Evolutionary conservation across 306 rosid species (phyloP).

Genomic region (Dicorynia guianensis): DNA sequence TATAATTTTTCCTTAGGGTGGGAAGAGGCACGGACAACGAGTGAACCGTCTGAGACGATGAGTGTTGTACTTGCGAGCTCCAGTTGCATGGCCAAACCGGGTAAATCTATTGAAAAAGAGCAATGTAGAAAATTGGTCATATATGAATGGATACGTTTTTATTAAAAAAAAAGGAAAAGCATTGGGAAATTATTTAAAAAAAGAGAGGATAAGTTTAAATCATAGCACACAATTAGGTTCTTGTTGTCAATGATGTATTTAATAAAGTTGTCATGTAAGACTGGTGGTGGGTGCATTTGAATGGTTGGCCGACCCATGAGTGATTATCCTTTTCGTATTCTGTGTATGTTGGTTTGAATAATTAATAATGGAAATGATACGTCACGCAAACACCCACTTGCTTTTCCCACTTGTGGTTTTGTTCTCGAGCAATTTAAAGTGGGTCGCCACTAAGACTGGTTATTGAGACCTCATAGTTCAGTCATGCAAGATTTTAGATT

Average conservation of each 20-base stretch:
- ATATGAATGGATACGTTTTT: slow-evolving; percentile 17
- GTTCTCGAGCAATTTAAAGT: slow-evolving; percentile 56
- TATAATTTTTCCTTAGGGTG: too few species aligned
- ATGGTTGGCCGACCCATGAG: slow-evolving; percentile 54
- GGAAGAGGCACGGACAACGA: too few species aligned
- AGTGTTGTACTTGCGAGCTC: too few species aligned
- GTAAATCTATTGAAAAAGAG: background rate
- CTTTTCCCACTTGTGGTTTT: slow-evolving; percentile 40
- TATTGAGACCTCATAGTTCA: slow-evolving; percentile 34
- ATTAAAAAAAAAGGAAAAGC: background rate
- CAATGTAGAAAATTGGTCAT: slow-evolving; percentile 12
- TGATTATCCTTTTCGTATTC: slow-evolving; percentile 49
- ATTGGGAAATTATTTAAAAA: background rate
- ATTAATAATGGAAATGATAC: slow-evolving; percentile 38
- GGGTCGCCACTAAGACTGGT: slow-evolving; percentile 64
- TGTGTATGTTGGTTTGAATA: slow-evolving; percentile 35
- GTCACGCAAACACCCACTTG: slow-evolving; percentile 50
- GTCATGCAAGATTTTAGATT: slow-evolving; percentile 35
- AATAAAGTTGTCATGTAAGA: slow-evolving; percentile 41
- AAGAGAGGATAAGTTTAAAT: slow-evolving; percentile 53
- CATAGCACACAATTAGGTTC: slow-evolving; percentile 27
- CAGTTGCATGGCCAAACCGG: background rate
- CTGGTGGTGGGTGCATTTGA: slow-evolving; percentile 51
- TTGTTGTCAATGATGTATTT: slow-evolving; percentile 50
- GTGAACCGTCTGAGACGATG: background rate